Base-by-base conservation (phyloP, 306 rosid species). In the Medicago ruthenica region DNA sequence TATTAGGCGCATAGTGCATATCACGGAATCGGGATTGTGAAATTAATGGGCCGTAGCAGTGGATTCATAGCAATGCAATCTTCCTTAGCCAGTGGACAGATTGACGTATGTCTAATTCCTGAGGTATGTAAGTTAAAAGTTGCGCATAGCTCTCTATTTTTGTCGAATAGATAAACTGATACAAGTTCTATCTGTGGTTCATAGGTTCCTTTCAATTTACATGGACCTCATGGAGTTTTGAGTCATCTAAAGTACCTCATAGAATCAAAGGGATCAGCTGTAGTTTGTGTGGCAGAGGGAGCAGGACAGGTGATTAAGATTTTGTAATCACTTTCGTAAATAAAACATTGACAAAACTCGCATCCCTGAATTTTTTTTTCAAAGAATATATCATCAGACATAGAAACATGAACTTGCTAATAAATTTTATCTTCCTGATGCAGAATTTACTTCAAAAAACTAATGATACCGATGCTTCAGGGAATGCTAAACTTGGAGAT, bases 41-140 rank as follows among this genome's bases (percentile, higher is more conserved):
- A 95, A 87, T 74, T 95, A 86, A 95, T 95, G 99, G 99, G 99
- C 27, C 99, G 99, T 72, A 89, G 95, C 91, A 95, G 99, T 53
- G 99, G 99, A 79, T 95, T 83, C 82, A 95, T 95, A 59, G 97
- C 99, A 61, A 95, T 95, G 99, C 99, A 95, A 67, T 93, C 97
- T 75, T 85, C 99, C 71, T 81, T 95, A 67, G 89, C 99, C 12
- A 95, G 99, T 78, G 99, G 99, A 79, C 99, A 95, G 88, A 78
- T 95, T 50, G 99, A 95, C 80, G 83, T 95, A 73, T 92, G 99
- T 73, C 84, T 95, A 82, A 86, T 95, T 81, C 99, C 99, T 20
- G 99, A 95, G 97, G 97, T 95, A 85, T 75, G 67, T 73, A 70
- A 59, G 39, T 50, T 51, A 42, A 36, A 73, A 37, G 7, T 70